Evolutionary conservation across 2,329 filamentous ascomycete genomes (phyloP).

Genomic region (Phialophora macrospora): DNA sequence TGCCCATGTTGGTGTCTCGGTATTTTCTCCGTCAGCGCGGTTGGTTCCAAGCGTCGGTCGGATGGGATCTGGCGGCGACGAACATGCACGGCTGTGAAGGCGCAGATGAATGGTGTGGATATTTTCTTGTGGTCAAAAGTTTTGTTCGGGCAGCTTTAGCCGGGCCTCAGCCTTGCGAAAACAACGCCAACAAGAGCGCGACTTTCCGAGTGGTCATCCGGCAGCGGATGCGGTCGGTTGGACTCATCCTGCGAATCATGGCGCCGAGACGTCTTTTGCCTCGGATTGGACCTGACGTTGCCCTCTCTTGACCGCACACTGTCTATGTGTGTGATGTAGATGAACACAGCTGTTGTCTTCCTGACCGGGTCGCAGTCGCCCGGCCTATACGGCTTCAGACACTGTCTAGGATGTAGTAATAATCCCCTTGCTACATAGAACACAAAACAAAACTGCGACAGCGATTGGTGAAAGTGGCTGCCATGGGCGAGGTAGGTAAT

Average conservation of each 20-base stretch:
- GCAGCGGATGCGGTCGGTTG: constrained; percentile 3
- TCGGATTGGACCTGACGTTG: constrained; percentile 16
- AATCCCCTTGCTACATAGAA: neutral
- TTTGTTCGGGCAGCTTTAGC: constrained; percentile 4
- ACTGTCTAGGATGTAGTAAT: neutral
- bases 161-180: constrained; percentile 10
- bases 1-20: constrained; percentile 62
- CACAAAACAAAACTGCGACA: neutral
- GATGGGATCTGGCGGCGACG: constrained; percentile 10
- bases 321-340: neutral
- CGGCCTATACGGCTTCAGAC: neutral
- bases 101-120: neutral
- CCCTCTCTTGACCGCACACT: neutral
- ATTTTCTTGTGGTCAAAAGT: neutral
- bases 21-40: neutral
- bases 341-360: neutral
- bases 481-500: constrained; percentile 20
- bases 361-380: neutral
- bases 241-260: constrained; percentile 12
- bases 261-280: neutral
- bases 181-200: constrained; percentile 16
- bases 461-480: neutral
- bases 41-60: constrained; percentile 1
- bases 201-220: constrained; percentile 9
- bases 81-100: constrained; percentile 2